Conservation (phyloP, 306 rosid genomes). For the Calophaca sinica region DNA sequence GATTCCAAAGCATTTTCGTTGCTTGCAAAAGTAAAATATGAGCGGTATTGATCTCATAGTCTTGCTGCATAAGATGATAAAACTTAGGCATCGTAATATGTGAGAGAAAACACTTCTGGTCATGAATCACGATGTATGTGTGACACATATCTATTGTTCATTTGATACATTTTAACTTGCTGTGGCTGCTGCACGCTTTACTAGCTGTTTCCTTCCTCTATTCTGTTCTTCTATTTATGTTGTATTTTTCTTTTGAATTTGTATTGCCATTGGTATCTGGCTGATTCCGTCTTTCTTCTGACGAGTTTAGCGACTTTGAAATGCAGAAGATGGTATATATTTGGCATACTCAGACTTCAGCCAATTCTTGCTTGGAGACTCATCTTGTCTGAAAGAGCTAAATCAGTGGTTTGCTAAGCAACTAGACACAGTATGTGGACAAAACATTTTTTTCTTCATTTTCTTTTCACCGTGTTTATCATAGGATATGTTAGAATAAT, state of each 20-base stretch:
- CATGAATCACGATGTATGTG: conserved; percentile 30
- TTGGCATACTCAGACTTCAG: conserved; percentile 90
- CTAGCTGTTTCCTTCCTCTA: conserved; percentile 2
- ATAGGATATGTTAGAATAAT: neutral
- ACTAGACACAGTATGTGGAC: conserved; percentile 79
- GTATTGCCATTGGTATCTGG: conserved; percentile 15
- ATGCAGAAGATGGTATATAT: conserved; percentile 89
- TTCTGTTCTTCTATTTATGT: neutral
- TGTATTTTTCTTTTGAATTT: neutral
- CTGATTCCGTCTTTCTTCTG: conserved; percentile 39
- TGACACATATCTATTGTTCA: conserved; percentile 9
- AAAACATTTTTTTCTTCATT: conserved; percentile 1
- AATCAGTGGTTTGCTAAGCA: conserved; percentile 97
- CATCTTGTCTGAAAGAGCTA: conserved; percentile 83
- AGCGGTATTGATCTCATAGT: conserved; percentile 4
- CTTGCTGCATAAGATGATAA: conserved; percentile 14
- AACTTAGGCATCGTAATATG: conserved; percentile 9
- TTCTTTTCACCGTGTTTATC: conserved; percentile 15
- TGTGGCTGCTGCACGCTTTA: conserved; percentile 8
- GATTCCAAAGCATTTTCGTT: neutral
- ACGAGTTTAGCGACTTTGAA: conserved; percentile 45
- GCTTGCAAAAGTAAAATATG: conserved; percentile 18
- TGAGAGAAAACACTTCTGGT: conserved; percentile 6
- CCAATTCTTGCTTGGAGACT: conserved; percentile 85
- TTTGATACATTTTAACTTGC: conserved; percentile 1